Percentiles rank a stretch among this genome's conserved stretches.
These are phyloP conservation scores for Chionographis japonica DNA, from an alignment of 106 monocot species.

Conservation along the genomic window DNA sequence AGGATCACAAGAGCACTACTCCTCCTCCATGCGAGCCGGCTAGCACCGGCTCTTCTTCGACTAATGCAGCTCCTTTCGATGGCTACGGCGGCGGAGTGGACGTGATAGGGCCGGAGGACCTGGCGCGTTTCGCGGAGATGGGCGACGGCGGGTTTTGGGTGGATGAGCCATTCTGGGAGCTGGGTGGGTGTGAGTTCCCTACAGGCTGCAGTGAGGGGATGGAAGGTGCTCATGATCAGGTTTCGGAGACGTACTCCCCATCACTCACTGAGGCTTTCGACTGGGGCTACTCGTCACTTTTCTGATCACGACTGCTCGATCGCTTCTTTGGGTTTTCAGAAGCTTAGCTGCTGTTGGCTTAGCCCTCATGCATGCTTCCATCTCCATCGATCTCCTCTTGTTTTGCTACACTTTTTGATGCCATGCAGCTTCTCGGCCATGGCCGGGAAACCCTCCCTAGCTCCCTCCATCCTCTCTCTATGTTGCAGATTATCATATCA, in stretches of 20 bases:
- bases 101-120: slow-evolving; percentile 6
- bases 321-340: no score
- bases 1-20: background rate
- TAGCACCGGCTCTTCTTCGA: background rate
- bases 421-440: no score
- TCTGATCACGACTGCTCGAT: background rate
- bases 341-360: no score
- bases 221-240: slow-evolving; percentile 13
- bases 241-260: slow-evolving; percentile 15
- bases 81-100: background rate
- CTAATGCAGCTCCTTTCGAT: background rate
- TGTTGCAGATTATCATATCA: background rate
- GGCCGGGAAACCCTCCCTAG: no score
- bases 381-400: background rate
- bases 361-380: no score
- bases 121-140: slow-evolving; percentile 6
- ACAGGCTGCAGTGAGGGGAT: background rate
- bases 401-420: background rate
- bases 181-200: slow-evolving; percentile 11
- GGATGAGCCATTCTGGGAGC: slow-evolving; percentile 38
- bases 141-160: slow-evolving; percentile 19
- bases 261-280: slow-evolving; percentile 24
- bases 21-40: background rate
- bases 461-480: background rate
- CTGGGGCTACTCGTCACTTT: slow-evolving; percentile 16